Percentiles rank a stretch among this genome's conserved stretches.
Conservation (phyloP, 2,329 filamentous ascomycete species). For the Penicillium expansum region DNA sequence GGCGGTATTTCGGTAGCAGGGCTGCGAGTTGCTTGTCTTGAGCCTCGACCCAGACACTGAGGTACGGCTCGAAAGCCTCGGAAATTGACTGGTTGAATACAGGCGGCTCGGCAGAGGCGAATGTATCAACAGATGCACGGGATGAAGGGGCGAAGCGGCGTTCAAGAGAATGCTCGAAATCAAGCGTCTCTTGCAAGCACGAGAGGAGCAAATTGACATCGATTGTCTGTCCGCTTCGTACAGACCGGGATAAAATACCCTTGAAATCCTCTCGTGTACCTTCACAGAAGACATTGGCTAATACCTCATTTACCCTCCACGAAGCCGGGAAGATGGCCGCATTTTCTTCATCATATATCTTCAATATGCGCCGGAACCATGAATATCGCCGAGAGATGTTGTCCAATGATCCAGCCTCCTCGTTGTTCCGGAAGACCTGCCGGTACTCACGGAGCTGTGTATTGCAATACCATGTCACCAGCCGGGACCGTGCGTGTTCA, state of each 20-base stretch:
- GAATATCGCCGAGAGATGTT: slow-evolving; percentile 94
- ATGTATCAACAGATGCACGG: slow-evolving; percentile 81
- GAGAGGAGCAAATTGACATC: slow-evolving; percentile 87
- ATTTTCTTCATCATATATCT: slow-evolving; percentile 93
- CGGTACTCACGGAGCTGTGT: slow-evolving; percentile 93
- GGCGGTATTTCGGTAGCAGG: slow-evolving; percentile 84
- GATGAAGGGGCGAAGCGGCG: slow-evolving; percentile 70
- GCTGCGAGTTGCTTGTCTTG: slow-evolving; percentile 83
- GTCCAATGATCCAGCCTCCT: slow-evolving; percentile 92
- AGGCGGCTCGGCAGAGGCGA: slow-evolving; percentile 73
- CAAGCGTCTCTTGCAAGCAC: slow-evolving; percentile 90
- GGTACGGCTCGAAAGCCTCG: slow-evolving; percentile 93
- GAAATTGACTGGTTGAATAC: slow-evolving; percentile 90
- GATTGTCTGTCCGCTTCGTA: slow-evolving; percentile 74
- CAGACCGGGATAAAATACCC: slow-evolving; percentile 82
- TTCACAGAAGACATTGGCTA: slow-evolving; percentile 92
- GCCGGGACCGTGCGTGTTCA: slow-evolving; percentile 73
- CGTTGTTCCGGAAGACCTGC: slow-evolving; percentile 91
- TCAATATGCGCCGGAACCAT: slow-evolving; percentile 95
- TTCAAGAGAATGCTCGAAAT: slow-evolving; percentile 93
- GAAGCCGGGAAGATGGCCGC: slow-evolving; percentile 77
- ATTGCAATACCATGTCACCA: slow-evolving; percentile 97
- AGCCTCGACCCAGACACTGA: slow-evolving; percentile 95
- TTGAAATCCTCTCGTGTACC: slow-evolving; percentile 95
- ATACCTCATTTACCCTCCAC: slow-evolving; percentile 86